A percentile compares a stretch with the other conserved stretches of the same genome.
phyloP scores from a whole-genome alignment of 2,329 filamentous ascomycete genomes.

The Zalaria obscura region DNA sequence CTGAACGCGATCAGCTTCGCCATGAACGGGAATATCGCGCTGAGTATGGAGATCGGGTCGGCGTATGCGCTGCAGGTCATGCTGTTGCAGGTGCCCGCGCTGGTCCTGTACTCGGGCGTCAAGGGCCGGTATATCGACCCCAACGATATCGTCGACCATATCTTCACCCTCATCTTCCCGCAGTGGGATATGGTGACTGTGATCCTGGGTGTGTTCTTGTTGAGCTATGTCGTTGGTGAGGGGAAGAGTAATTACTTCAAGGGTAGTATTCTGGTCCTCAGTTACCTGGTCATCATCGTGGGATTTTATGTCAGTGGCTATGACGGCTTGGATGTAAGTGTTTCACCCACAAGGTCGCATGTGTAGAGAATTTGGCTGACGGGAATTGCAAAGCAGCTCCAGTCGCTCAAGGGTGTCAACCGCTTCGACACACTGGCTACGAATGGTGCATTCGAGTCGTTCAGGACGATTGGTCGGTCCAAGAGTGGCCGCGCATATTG shows the following conservation, averaged over 20 bases:
- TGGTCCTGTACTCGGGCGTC: conserved; percentile 81
- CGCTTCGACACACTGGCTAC: conserved; percentile 31
- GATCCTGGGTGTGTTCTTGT: conserved; percentile 85
- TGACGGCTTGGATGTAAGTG: conserved; percentile 34
- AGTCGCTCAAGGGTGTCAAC: conserved; percentile 27
- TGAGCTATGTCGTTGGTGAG: conserved; percentile 96
- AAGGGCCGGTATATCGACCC: conserved; percentile 45
- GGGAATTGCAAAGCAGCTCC: conserved; percentile 1
- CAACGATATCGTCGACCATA: conserved; percentile 43
- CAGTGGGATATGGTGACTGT: conserved; percentile 99
- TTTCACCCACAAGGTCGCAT: neutral
- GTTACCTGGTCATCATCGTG: conserved; percentile 80
- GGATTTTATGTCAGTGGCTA: conserved; percentile 80
- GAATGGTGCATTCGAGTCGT: conserved; percentile 17
- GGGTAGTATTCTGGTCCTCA: conserved; percentile 83
- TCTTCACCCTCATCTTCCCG: conserved; percentile 80
- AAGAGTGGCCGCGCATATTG: conserved; percentile 23
- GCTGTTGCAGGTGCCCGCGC: conserved; percentile 79
- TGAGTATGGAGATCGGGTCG: conserved; percentile 98
- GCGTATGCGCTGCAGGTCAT: conserved; percentile 95
- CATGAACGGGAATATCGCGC: conserved; percentile 97
- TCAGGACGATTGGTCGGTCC: conserved; percentile 27
- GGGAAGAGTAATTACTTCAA: conserved; percentile 99
- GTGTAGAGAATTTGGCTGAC: neutral
- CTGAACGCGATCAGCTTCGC: conserved; percentile 98